Conservation (phyloP, 768 basidiomycete genomes). For the Filobasidium floriforme region DNA sequence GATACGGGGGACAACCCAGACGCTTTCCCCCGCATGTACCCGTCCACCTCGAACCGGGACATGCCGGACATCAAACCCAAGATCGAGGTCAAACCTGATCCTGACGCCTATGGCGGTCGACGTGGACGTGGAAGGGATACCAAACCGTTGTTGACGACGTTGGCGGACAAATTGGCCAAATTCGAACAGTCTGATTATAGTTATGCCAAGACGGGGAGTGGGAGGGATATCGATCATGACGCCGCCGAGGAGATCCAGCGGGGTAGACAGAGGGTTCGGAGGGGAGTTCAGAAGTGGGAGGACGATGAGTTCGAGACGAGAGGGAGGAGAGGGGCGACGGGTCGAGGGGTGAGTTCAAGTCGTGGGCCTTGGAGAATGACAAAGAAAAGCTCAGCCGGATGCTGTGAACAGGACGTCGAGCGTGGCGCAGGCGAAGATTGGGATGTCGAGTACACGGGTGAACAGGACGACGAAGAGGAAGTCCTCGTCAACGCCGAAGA, state of each 20-base stretch:
- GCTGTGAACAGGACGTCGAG: slow-evolving; percentile 9
- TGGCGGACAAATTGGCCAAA: not conserved
- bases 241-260: slow-evolving; percentile 6
- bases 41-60: not conserved
- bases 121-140: not conserved
- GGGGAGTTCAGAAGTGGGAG: not conserved
- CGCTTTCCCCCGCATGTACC: slow-evolving; percentile 16
- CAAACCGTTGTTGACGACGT: not conserved
- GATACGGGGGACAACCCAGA: slow-evolving; percentile 16
- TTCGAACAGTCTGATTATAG: slow-evolving; percentile 3
- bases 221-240: slow-evolving; percentile 2
- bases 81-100: not conserved
- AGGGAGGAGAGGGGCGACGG: not conserved
- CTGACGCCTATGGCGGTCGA: not conserved
- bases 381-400: not conserved
- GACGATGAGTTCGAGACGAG: not conserved
- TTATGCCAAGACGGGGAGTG: slow-evolving; percentile 2
- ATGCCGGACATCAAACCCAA: not conserved
- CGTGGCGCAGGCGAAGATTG: slow-evolving; percentile 13
- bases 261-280: not conserved
- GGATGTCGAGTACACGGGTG: slow-evolving; percentile 17
- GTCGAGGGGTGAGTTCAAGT: not conserved
- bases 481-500: slow-evolving; percentile 17
- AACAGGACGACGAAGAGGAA: slow-evolving; percentile 18
- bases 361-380: not conserved